A percentile compares a stretch with the other conserved stretches of the same genome.
Evolutionary conservation across 352 stramenopile genomes (phyloP).

Genomic region (Phytophthora ohioensis): DNA sequence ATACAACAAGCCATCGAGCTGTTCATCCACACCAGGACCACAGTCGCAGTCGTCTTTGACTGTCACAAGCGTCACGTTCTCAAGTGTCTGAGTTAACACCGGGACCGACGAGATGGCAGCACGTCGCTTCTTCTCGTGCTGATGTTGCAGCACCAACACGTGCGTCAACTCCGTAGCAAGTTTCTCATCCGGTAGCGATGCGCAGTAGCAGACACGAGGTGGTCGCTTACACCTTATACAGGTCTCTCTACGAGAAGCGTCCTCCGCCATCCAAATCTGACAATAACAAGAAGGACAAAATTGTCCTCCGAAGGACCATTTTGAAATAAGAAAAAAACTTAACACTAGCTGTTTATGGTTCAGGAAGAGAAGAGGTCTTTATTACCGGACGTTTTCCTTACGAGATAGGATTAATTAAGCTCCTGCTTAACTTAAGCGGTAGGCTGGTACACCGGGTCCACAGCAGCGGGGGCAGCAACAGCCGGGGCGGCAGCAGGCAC

Average conservation of each 20-base stretch:
- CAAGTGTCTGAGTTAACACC: slow-evolving; percentile 61
- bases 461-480: slow-evolving; percentile 41
- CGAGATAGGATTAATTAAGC: slow-evolving; percentile 41
- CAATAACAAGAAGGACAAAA: slow-evolving; percentile 3
- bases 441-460: slow-evolving; percentile 59
- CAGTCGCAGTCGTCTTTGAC: slow-evolving; percentile 46
- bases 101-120: slow-evolving; percentile 75
- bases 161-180: slow-evolving; percentile 44
- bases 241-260: slow-evolving; percentile 29
- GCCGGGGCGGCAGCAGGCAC: slow-evolving; percentile 46
- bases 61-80: slow-evolving; percentile 45
- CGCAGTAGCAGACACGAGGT: slow-evolving; percentile 68
- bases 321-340: neutral
- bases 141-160: slow-evolving; percentile 73
- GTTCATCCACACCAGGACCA: slow-evolving; percentile 18
- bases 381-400: slow-evolving; percentile 32
- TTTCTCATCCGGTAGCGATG: slow-evolving; percentile 37
- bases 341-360: slow-evolving; percentile 30
- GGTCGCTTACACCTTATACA: slow-evolving; percentile 60
- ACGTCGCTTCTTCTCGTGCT: slow-evolving; percentile 61
- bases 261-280: slow-evolving; percentile 26
- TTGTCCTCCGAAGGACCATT: neutral
- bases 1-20: slow-evolving; percentile 51
- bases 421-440: slow-evolving; percentile 52
- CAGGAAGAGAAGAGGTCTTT: slow-evolving; percentile 43